phyloP scores from a whole-genome alignment of 139 green algal species.

The Tetradesmus obliquus region DNA sequence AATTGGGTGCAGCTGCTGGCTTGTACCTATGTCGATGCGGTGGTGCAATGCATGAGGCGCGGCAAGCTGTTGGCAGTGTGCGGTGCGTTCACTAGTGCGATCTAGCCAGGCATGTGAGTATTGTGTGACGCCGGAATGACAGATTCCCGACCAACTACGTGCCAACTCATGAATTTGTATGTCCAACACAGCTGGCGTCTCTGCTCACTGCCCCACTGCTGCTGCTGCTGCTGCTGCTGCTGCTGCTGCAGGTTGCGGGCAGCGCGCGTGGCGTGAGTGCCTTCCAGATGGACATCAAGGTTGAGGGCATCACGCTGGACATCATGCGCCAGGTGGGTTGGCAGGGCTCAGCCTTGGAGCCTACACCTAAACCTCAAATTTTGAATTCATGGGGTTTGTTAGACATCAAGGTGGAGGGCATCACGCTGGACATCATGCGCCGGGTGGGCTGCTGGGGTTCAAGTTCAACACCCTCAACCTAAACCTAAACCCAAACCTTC shows the following conservation, averaged over 20 bases:
- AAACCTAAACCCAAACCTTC: neutral
- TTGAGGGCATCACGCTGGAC: conserved; percentile 93
- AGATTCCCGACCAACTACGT: too few relatives aligned
- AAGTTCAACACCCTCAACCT: neutral
- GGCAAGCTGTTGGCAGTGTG: too few relatives aligned
- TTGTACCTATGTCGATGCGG: too few relatives aligned
- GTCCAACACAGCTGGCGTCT: neutral
- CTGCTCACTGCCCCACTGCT: neutral
- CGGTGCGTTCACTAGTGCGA: too few relatives aligned
- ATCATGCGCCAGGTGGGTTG: conserved; percentile 75
- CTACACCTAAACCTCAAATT: too few relatives aligned
- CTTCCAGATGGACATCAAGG: conserved; percentile 99
- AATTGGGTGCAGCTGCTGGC: too few relatives aligned
- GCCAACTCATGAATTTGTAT: neutral
- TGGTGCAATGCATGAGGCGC: too few relatives aligned
- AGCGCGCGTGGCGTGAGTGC: conserved; percentile 80
- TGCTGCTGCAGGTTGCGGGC: conserved; percentile 50
- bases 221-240: conserved; percentile 20
- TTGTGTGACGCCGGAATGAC: too few relatives aligned
- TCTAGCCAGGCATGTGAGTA: too few relatives aligned
- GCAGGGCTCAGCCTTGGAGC: neutral
- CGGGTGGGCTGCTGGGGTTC: neutral
- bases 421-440: conserved; percentile 92
- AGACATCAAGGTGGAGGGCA: conserved; percentile 98
- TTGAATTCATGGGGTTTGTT: conserved; percentile 45